Base-by-base conservation (phyloP, 2,329 filamentous ascomycete species). In the Talaromyces sp. region DNA sequence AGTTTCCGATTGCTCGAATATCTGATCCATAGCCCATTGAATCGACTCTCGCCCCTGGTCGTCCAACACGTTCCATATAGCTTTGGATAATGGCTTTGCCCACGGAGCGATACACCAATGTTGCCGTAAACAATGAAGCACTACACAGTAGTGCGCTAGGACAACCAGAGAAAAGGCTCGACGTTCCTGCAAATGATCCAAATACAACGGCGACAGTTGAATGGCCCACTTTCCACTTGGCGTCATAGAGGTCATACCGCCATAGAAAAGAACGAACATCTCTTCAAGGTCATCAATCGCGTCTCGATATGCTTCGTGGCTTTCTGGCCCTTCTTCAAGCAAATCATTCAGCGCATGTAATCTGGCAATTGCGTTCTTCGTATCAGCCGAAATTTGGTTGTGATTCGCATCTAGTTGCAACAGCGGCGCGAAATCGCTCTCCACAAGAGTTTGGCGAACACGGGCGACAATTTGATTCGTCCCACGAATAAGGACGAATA, bases 101-200 rank as follows among this genome's bases (percentile, higher is more conserved):
- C 90, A 88, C 47, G 88, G 88, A 41, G 86, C 83, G 10, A 90
- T 77, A 85, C 88, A 91, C 89, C 89, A 92, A 6, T 72, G 71
- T 35, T 89, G 79, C 33, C 81, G 75, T 67, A 89, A 83, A 67
- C 86, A 81, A 45, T 83, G 82, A 69, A 88, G 85, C 22, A 90
- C 79, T 59, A 81, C 27, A 87, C 81, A 70, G 87, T 86, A 69
- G 87, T 85, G 72, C 82, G 90, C 49, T 83, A 86, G 49, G 84
- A 85, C 27, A 83, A 89, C 89, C 19, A 89, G 69, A 0, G 78
- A 75, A 54, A 79, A 68, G 0, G 76, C 76, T 31, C 75, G 73
- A 25, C 74, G 75, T 63, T 78, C 75, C 9, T 73, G 71, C 15
- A 80, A 56, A n/a, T 75, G 67, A 41, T 80, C 75, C 58, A 79